Evolutionary conservation across 106 monocot genomes (phyloP), one percentile per base, ranked within the genome.

Genomic region (Dendrobium chrysotoxum): DNA sequence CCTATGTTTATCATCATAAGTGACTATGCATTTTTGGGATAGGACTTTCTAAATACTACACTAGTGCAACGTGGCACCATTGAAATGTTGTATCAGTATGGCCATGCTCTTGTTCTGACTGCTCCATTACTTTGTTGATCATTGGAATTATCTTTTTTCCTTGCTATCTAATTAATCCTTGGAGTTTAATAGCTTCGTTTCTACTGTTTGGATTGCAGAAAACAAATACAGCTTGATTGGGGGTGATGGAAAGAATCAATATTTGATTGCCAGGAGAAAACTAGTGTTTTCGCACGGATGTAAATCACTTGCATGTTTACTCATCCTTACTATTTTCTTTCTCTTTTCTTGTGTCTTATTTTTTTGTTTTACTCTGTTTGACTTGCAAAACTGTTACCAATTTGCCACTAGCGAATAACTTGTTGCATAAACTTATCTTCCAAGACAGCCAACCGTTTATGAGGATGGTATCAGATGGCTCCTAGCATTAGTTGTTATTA

Each of bases 201-300:
- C 31, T 15, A 35, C 31, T 70, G 30, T 70, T 70, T 70, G 70
- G 70, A 12, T 30, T 70, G 70, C 70, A 70, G 68, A 70, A 70
- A 70, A 35, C 31, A 31, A 70, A 38, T 16, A 20, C 31, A 30
- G 70, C 70, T 70, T 70, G 35, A 70, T 70, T 30, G 12, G 28
- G 28, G 12, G 2, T 13, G 70, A 30, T 28, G 28, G 31, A 61
- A n/a, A 61, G 5, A 61, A 21, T 61, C n/a, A 23, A 61, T 1
- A 70, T 70, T 35, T 28, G 0, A 70, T 70, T 70, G 3, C 15
- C 28, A 70, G 18, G 9, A 4, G 30, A 28, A 57, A 57, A 7
- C 46, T 46, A 61, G 64, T 25, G 64, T 7, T 26, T 26, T 65
- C 64, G 64, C 7, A 23, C 10, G 6, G 5, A 26, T 65, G 64